phyloP scores from a whole-genome alignment of 1,284 basidiomycete species.

The Caloboletus firmus region DNA sequence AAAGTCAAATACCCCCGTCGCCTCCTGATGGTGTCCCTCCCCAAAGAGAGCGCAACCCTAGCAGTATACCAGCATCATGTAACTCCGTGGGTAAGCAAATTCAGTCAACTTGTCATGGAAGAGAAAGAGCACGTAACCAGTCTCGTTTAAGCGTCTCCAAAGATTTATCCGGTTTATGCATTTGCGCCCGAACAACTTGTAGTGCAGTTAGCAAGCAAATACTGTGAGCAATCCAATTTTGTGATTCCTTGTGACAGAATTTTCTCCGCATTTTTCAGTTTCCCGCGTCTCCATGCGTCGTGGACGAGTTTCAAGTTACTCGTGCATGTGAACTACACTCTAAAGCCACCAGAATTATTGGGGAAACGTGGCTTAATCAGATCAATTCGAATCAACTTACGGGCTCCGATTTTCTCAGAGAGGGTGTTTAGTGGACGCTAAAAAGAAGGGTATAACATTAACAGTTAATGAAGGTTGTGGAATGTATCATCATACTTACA shows the following conservation, averaged over 20 bases:
- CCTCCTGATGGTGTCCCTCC: not conserved
- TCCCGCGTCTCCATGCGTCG: too few relatives aligned
- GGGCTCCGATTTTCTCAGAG: not conserved
- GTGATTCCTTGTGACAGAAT: too few relatives aligned
- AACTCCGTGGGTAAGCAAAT: not conserved
- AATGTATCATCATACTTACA: not conserved
- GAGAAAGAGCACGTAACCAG: not conserved
- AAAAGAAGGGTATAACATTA: not conserved
- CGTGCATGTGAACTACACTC: too few relatives aligned
- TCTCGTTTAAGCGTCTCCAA: not conserved
- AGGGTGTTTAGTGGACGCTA: not conserved
- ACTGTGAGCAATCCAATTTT: too few relatives aligned
- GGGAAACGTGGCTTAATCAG: too few relatives aligned
- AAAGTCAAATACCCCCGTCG: not conserved
- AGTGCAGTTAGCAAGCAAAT: too few relatives aligned
- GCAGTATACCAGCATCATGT: too few relatives aligned
- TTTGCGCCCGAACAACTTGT: not conserved
- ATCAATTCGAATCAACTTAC: not conserved
- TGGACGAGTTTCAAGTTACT: too few relatives aligned
- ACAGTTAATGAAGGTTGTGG: not conserved
- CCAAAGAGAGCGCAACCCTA: not conserved
- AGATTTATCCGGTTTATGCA: not conserved
- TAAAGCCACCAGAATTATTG: too few relatives aligned
- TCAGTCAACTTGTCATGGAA: not conserved
- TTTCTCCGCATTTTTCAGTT: too few relatives aligned